Conservation (phyloP, 1,284 basidiomycete genomes). For the Fomitiporia mediterranea region DNA sequence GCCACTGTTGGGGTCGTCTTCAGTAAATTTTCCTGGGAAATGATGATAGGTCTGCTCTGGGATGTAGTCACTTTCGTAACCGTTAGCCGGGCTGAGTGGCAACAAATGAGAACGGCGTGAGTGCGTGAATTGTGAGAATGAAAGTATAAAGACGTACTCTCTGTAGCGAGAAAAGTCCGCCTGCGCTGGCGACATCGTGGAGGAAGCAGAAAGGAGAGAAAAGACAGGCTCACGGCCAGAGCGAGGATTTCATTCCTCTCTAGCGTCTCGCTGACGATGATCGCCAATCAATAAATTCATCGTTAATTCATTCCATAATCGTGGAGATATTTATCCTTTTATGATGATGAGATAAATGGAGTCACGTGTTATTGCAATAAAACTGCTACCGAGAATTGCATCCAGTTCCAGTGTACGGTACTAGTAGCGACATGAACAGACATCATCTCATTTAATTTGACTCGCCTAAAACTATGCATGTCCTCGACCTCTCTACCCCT, state of each 20-base stretch:
- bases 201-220: background rate
- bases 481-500: too few species aligned
- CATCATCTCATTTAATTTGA: too few species aligned
- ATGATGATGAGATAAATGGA: too few species aligned
- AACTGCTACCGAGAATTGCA: too few species aligned
- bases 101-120: background rate
- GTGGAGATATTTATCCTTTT: background rate
- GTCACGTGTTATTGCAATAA: too few species aligned
- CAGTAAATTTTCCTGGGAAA: background rate
- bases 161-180: background rate
- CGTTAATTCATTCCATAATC: background rate
- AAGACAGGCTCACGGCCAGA: background rate
- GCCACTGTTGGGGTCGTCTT: background rate
- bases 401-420: too few species aligned
- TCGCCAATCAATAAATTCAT: background rate
- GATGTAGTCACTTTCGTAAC: constrained; percentile 11
- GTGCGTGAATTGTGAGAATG: background rate
- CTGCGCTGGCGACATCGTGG: constrained; percentile 1
- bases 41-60: background rate
- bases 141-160: background rate
- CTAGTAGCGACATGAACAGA: too few species aligned
- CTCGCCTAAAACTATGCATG: too few species aligned
- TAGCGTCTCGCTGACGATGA: background rate
- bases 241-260: constrained; percentile 6
- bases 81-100: background rate